Evolutionary conservation across 208 protist species (phyloP).

Genomic region (Chromosphaera perkinsii): DNA sequence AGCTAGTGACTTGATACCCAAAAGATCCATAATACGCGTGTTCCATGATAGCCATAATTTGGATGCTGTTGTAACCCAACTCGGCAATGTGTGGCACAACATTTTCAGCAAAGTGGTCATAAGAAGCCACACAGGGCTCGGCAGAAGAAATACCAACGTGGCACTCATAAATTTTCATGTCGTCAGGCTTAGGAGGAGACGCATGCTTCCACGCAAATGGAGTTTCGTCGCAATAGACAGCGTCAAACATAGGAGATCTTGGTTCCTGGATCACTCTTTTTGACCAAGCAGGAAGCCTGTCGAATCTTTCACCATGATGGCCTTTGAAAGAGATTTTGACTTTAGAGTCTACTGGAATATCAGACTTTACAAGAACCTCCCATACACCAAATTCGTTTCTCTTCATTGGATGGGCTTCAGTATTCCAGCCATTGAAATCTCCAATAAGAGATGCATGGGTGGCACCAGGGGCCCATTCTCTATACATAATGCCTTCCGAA

Average conservation of each 20-base stretch:
- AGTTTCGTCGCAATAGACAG: background rate
- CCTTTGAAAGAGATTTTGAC: background rate
- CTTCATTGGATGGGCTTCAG: background rate
- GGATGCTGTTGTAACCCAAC: constrained; percentile 73
- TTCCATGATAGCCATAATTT: constrained; percentile 75
- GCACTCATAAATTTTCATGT: constrained; percentile 24
- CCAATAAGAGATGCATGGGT: constrained; percentile 10
- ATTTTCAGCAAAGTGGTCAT: constrained; percentile 56
- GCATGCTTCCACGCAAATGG: background rate
- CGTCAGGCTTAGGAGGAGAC: background rate
- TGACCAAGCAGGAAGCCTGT: background rate
- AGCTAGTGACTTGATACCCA: constrained; percentile 81
- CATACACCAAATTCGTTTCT: constrained; percentile 1
- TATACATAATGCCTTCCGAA: constrained; percentile 2
- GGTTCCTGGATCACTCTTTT: background rate
- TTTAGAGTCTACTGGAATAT: background rate
- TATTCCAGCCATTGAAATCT: constrained; percentile 26
- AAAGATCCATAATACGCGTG: constrained; percentile 82
- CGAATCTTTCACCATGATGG: background rate
- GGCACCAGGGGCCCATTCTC: constrained; percentile 30
- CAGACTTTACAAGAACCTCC: background rate
- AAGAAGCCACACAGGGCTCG: constrained; percentile 23
- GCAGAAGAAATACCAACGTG: constrained; percentile 37
- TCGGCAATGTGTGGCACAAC: constrained; percentile 66
- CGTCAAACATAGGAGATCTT: background rate